Conservation (phyloP, 805 yeast genomes). For the Schwanniomyces sp. region DNA sequence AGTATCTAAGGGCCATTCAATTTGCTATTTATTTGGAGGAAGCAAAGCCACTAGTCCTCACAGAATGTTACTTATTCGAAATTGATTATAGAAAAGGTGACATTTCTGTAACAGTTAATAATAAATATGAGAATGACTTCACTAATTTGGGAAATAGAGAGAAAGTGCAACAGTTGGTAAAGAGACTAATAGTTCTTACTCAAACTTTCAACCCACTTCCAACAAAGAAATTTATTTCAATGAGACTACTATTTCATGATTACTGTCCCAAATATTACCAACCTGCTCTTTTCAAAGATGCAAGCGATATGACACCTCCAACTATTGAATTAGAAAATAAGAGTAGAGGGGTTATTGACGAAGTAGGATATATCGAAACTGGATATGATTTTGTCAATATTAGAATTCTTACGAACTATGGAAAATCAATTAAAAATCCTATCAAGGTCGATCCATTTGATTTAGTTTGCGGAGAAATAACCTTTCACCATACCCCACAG, state of each 20-base stretch:
- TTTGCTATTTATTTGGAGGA: conserved; percentile 47
- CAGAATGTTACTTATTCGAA: conserved; percentile 53
- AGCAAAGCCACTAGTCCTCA: conserved; percentile 38
- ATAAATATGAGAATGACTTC: background rate
- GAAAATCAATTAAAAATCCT: background rate
- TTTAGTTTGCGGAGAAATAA: conserved; percentile 3
- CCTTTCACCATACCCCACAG: background rate
- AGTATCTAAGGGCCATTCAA: conserved; percentile 45
- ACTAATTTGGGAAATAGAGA: conserved; percentile 36
- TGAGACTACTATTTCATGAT: conserved; percentile 52
- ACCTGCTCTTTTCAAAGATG: conserved; percentile 49
- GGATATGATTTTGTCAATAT: conserved; percentile 11
- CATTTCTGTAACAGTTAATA: background rate
- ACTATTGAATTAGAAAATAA: conserved; percentile 20
- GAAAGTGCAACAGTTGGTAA: conserved; percentile 49
- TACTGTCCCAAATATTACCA: conserved; percentile 47
- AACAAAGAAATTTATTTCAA: conserved; percentile 41
- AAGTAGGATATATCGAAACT: conserved; percentile 7
- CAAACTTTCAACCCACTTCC: conserved; percentile 57
- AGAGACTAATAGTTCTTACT: conserved; percentile 50
- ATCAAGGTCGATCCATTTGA: conserved; percentile 27
- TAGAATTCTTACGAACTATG: conserved; percentile 19
- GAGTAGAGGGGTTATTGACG: background rate
- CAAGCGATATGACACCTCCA: conserved; percentile 33
- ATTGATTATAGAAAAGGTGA: conserved; percentile 36